Percentiles rank a stretch among this genome's conserved stretches.
Evolutionary conservation across 345 rosid genomes (phyloP).

Genomic region (Tarenaya hassleriana): DNA sequence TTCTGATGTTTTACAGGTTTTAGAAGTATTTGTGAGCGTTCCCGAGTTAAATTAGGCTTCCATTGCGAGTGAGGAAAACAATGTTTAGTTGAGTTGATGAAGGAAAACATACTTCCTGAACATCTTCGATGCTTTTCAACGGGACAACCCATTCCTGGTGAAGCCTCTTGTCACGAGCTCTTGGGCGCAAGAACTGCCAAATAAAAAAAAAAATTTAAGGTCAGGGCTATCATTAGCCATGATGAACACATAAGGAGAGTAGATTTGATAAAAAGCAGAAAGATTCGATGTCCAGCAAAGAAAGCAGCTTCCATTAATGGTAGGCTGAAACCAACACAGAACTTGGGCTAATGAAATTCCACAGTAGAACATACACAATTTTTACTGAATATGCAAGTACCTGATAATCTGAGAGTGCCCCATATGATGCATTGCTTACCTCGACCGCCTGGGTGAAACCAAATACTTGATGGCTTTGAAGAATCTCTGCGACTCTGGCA

Average conservation of each 20-base stretch:
- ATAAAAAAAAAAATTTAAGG: too few species aligned
- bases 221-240: constrained; percentile 15
- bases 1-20: constrained; percentile 46
- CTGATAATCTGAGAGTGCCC: constrained; percentile 83
- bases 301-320: too few species aligned
- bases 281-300: too few species aligned
- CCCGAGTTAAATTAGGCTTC: constrained; percentile 1
- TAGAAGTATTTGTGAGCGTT: constrained; percentile 15
- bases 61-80: neutral
- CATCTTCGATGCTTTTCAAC: constrained; percentile 63
- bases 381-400: constrained; percentile 24
- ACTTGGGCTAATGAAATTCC: too few species aligned
- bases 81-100: neutral
- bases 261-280: too few species aligned
- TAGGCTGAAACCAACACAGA: too few species aligned
- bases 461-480: constrained; percentile 90
- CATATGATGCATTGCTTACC: constrained; percentile 81
- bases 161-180: constrained; percentile 87
- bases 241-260: too few species aligned
- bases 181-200: constrained; percentile 68
- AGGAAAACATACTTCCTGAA: constrained; percentile 53
- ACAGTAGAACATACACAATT: too few species aligned
- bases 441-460: constrained; percentile 90
- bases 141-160: constrained; percentile 78
- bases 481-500: constrained; percentile 71